Percentiles rank a stretch among this genome's conserved stretches.
Conservation (phyloP, 176 grass and related monocot species). For the barley (Hordeum vulgare) region DNA sequence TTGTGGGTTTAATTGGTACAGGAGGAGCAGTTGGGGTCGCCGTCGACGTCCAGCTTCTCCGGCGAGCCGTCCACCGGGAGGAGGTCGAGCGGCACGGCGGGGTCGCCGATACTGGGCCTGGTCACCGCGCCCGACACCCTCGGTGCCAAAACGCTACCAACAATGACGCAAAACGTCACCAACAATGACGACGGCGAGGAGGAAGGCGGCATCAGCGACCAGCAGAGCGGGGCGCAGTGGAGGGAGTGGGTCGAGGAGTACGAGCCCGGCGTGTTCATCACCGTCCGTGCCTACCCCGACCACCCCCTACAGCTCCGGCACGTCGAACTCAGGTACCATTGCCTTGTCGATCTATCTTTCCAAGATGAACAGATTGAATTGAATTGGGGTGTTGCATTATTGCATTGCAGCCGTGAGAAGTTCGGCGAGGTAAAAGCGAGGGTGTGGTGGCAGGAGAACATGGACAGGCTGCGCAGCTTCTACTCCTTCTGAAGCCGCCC, state of each 20-base stretch:
- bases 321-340: constrained; percentile 19
- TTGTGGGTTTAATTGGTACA: neutral
- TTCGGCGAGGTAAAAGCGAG: constrained; percentile 20
- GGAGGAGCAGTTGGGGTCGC: neutral
- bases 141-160: too few relatives aligned
- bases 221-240: neutral
- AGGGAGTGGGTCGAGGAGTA: constrained; percentile 21
- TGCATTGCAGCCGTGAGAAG: constrained; percentile 8
- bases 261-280: constrained; percentile 11
- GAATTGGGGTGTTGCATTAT: neutral
- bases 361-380: neutral
- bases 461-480: neutral
- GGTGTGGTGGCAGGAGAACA: constrained; percentile 26
- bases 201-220: neutral
- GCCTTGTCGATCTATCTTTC: neutral
- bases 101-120: constrained; percentile 39
- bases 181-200: neutral
- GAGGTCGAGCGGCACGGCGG: constrained; percentile 28
- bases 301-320: neutral
- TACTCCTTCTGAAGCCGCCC: constrained; percentile 1
- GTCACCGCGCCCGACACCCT: neutral
- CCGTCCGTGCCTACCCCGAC: neutral
- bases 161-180: neutral
- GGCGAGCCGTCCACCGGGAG: constrained; percentile 27
- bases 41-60: constrained; percentile 12